Conservation (phyloP, 495 filamentous ascomycete species). For the Xylaria sp. region DNA sequence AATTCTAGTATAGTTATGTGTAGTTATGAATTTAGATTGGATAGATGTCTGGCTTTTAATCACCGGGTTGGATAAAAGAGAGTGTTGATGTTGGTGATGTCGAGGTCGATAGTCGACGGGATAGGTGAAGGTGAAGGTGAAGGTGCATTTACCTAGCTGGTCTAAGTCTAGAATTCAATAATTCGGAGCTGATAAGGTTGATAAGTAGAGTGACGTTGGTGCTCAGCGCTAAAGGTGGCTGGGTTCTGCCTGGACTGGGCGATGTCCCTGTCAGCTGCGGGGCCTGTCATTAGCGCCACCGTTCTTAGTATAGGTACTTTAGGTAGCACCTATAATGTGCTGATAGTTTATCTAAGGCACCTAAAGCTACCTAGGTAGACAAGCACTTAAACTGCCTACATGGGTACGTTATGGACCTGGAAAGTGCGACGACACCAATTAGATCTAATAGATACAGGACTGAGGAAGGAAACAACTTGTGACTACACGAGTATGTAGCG, state of each 20-base stretch:
- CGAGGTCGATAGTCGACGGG: neutral
- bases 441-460: constrained; percentile 6
- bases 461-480: neutral
- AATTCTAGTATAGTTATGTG: neutral
- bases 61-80: too few species aligned
- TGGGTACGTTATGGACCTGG: neutral
- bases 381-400: neutral
- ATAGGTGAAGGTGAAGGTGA: neutral
- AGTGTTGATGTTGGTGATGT: neutral
- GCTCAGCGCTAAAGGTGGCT: neutral
- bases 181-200: neutral
- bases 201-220: constrained; percentile 17
- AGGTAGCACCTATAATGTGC: neutral
- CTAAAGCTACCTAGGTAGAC: too few species aligned
- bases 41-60: neutral
- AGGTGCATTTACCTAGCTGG: too few species aligned
- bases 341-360: too few species aligned
- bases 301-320: neutral
- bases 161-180: neutral
- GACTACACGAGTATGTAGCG: neutral
- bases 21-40: neutral
- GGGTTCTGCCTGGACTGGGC: neutral
- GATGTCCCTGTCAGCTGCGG: constrained; percentile 4
- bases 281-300: constrained; percentile 1
- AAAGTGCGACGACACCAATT: constrained; percentile 20